These are phyloP conservation scores for Nicotiana benthamiana DNA, from an alignment of 257 asterid genomes.

Conservation along the genomic window DNA sequence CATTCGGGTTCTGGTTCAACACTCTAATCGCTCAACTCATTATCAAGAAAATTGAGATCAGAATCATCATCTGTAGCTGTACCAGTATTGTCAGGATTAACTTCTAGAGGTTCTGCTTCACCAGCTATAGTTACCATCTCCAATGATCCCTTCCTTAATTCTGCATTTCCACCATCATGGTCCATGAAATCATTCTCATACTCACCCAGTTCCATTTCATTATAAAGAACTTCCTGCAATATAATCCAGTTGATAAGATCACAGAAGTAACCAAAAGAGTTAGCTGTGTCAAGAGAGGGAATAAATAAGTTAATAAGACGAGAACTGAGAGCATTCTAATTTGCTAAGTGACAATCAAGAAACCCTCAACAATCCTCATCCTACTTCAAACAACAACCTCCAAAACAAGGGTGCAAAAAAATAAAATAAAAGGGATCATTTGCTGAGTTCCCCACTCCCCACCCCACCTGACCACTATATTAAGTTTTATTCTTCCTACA, in stretches of 20 bases:
- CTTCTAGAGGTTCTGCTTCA: conserved; percentile 44
- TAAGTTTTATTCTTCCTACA: neutral
- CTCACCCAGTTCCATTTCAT: conserved; percentile 63
- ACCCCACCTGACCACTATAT: neutral
- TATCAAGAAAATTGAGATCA: conserved; percentile 57
- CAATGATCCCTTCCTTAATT: conserved; percentile 40
- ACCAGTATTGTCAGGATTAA: conserved; percentile 27
- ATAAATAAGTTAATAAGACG: neutral
- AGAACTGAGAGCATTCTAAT: neutral
- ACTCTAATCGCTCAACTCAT: conserved; percentile 43
- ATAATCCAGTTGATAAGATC: neutral
- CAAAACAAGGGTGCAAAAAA: neutral
- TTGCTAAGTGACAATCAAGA: neutral
- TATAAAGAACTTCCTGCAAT: conserved; percentile 52
- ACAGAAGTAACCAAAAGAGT: neutral
- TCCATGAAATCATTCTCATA: conserved; percentile 58
- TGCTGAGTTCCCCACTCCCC: neutral
- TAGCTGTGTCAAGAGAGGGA: neutral
- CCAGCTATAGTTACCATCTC: conserved; percentile 44
- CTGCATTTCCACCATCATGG: conserved; percentile 47
- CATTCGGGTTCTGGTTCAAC: neutral
- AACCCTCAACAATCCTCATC: neutral
- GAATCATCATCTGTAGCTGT: conserved; percentile 39
- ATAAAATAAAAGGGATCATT: neutral
- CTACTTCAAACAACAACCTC: neutral